Base-by-base conservation (phyloP, 2,329 filamentous ascomycete species). In the Plenodomus biglobosus region DNA sequence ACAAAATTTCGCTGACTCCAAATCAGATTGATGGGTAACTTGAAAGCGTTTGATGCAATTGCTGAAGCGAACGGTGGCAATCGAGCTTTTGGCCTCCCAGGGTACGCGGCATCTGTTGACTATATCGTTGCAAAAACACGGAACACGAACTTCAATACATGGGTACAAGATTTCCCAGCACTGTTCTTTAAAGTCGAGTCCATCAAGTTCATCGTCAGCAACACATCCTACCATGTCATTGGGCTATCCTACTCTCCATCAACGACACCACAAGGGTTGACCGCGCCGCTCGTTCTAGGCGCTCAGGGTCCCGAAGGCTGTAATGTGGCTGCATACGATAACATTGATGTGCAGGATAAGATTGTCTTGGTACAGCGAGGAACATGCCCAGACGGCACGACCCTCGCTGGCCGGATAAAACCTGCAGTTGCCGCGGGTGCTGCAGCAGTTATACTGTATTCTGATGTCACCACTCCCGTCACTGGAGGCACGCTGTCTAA, bases 11-110 rank as follows among this genome's bases (percentile, higher is more conserved):
- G 21, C 11, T 40, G 15, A 38, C 27, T 19, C 40, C 40, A 3
- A 19, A 18, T 13, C 34, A 83, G 81, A 18, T 70, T 85, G 17
- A 74, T 79, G 64, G 72, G 75, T 45, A 80, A 80, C 38, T 76
- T 85, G n/a, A 72, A 75, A 59, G 74, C 77, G 48, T 72, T 85
- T 5, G 74, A 84, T 61, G 68, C 75, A 37, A 84, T 85, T 44
- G 82, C 76, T 11, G 69, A 68, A 22, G 72, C 76, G 42, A 80
- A 85, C 57, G 80, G 79, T 34, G 82, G 81, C 15, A 84, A 83
- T 65, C 76, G 82, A 42, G 82, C 82, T 4, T 84, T 83, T 48
- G 82, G 83, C 13, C 70, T 80, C 8, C 80, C 81, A 1, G 83
- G 83, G 13, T 85, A 78, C 73, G 75, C 77, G 42, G 82, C 80